Base-by-base conservation (phyloP, 768 basidiomycete genomes). In the Lentinus tigrinus region DNA sequence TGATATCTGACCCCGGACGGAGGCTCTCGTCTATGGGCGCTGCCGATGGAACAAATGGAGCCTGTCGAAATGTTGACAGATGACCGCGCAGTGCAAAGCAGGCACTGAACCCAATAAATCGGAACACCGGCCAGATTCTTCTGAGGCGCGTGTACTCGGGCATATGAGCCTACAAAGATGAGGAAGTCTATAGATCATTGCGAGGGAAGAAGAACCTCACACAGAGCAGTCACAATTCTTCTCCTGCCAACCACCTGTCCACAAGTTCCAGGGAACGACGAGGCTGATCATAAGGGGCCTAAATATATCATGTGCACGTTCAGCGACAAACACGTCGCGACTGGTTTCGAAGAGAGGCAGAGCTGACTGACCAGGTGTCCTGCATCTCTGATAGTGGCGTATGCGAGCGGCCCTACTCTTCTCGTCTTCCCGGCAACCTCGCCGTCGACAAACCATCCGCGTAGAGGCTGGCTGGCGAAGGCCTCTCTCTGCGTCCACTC, bases 271-370 rank as follows among this genome's bases (percentile, higher is more conserved):
- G 67, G 3, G 81, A 74, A 57, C 84, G 79, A 52, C 75, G 76
- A 8, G 84, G 84, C 65, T 86, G 84, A 61, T 89, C 83, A 62
- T 82, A 84, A 3, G 87, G 86, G 28, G 78, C 82, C 83, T 83
- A 47, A 31, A 31, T n/a, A n/a, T n/a, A n/a, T n/a, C 11, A 36
- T 44, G n/a, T 17, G 27, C 24, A 43, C 40, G 14, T 27, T 42
- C 14, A 21, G 19, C 6, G 11, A 19, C 3, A 6, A 38, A 17
- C 8, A 5, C 3, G 11, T 2, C 2, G 6, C 11, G 19, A 11
- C 4, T 9, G 23, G 1, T 9, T 23, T 0, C 3, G 26, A 9
- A 24, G 6, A 10, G 5, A 48, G 46, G 16, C n/a, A 87, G 26
- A 9, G 34, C 7, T 11, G 4, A 40, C 44, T 14, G 11, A 86